A percentile compares a stretch with the other conserved stretches of the same genome.
phyloP scores from a whole-genome alignment of 1,139 yeast genomes.

The Blastobotrys petasosporus region DNA sequence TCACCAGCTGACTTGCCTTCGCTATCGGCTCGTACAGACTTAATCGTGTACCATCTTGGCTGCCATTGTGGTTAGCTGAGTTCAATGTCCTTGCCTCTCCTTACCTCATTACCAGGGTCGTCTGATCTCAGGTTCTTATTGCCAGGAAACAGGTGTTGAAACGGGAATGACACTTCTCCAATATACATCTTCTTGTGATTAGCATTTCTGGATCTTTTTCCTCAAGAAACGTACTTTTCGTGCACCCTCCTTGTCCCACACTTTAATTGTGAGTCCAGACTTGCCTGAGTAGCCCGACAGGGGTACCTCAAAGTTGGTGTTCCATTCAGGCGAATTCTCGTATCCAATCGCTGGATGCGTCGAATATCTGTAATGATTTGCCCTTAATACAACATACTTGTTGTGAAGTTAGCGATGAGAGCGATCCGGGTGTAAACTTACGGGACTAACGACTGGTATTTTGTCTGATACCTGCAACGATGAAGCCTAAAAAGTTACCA shows the following conservation, averaged over 20 bases:
- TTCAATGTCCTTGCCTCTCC: neutral
- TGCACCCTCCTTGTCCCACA: conserved; percentile 35
- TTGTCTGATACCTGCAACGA: conserved; percentile 13
- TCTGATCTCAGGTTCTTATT: conserved; percentile 19
- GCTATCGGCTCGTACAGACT: conserved; percentile 4
- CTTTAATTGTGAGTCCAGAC: conserved; percentile 31
- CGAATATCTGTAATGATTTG: conserved; percentile 29
- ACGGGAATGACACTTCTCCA: conserved; percentile 50
- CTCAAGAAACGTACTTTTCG: conserved; percentile 11
- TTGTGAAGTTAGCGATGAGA: neutral
- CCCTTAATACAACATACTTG: conserved; percentile 26
- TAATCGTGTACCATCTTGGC: conserved; percentile 10
- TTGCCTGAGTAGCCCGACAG: conserved; percentile 19
- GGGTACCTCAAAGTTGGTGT: conserved; percentile 30
- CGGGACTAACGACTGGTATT: conserved; percentile 11
- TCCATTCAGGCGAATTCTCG: conserved; percentile 36
- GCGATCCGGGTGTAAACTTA: conserved; percentile 1
- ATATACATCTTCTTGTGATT: conserved; percentile 37
- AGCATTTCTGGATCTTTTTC: neutral
- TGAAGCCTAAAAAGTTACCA: conserved; percentile 9
- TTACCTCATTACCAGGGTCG: conserved; percentile 17
- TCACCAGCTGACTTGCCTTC: conserved; percentile 42
- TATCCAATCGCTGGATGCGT: conserved; percentile 27
- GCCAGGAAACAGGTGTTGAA: conserved; percentile 39
- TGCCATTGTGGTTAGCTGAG: neutral